Base-by-base conservation (phyloP, 805 yeast genomes). In the Candida ipomoeae region DNA sequence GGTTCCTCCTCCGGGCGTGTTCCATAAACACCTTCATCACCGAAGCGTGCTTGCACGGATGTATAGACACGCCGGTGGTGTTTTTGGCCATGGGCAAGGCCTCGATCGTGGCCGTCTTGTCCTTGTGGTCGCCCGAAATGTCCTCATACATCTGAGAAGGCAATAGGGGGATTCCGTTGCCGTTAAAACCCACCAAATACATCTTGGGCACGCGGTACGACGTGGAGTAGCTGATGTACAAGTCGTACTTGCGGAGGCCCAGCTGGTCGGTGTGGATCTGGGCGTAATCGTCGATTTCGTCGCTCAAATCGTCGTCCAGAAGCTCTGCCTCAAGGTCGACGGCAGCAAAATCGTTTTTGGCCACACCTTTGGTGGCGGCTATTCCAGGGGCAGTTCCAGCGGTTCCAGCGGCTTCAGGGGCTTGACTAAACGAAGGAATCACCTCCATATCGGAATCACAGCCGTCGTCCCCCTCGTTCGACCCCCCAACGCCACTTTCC, bases 41-140 rank as follows among this genome's bases (percentile, higher is more conserved):
- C 37, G 85, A 82, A 1, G 98, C 91, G 66, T 94, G 99, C 57
- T 85, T 84, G 65, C 99, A 94, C 1, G 99, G 99, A 65, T 94
- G 99, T 46, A 94, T 92, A 6, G 96, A 88, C 6, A 94, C 90
- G 0, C 87, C 76, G 0, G 94, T 86, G 43, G 87, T 79, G 62
- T 84, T 82, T 44, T 79, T 81, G 47, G 84, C 77, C 59, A 90
- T 90, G 11, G 99, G 98, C 5, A 96, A 84, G 55, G 81, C 82
- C 67, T 94, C 99, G 52, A 94, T 92, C 0, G 99, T 94, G 18
- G 92, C 99, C 1, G 99, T 94, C 69, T 94, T 94, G 61, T 92
- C 89, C 62, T 92, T 82, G 68, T 94, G 94, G 64, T 94, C 99
- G 36, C 85, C 80, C 1, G 91, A 81, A 42, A 94, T 89, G 67